phyloP scores from a whole-genome alignment of 257 asterid species.

The Plectranthus barbatus region DNA sequence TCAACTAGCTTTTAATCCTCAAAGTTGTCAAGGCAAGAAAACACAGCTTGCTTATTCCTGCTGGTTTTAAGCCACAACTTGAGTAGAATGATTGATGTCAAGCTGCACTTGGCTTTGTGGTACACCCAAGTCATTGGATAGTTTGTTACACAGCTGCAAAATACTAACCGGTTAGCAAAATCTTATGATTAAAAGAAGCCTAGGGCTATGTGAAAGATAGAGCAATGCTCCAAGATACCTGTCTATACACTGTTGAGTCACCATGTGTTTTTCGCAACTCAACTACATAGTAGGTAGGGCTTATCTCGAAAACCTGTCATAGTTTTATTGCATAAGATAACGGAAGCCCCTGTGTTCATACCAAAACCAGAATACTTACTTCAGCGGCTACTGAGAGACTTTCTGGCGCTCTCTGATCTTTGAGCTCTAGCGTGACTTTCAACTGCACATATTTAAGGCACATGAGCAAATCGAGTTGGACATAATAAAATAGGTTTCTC shows the following conservation, averaged over 20 bases:
- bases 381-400: conserved; percentile 65
- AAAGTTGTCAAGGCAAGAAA: no score
- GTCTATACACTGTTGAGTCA: conserved; percentile 61
- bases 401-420: conserved; percentile 41
- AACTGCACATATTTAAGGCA: conserved; percentile 35
- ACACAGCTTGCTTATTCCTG: background rate
- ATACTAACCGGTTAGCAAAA: background rate
- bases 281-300: conserved; percentile 72
- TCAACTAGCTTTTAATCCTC: background rate
- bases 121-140: conserved; percentile 74
- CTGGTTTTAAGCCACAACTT: background rate
- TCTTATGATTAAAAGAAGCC: background rate
- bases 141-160: conserved; percentile 71
- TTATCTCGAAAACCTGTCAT: conserved; percentile 77
- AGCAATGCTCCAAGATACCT: conserved; percentile 29
- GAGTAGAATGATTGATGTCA: conserved; percentile 13
- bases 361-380: conserved; percentile 37
- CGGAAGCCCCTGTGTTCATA: background rate
- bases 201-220: background rate
- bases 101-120: conserved; percentile 39
- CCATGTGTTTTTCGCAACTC: conserved; percentile 73
- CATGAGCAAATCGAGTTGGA: background rate
- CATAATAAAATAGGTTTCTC: no score
- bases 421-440: conserved; percentile 53
- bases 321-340: background rate